phyloP scores from a whole-genome alignment of 2,329 filamentous ascomycete genomes.

The Aspergillus neoniger region DNA sequence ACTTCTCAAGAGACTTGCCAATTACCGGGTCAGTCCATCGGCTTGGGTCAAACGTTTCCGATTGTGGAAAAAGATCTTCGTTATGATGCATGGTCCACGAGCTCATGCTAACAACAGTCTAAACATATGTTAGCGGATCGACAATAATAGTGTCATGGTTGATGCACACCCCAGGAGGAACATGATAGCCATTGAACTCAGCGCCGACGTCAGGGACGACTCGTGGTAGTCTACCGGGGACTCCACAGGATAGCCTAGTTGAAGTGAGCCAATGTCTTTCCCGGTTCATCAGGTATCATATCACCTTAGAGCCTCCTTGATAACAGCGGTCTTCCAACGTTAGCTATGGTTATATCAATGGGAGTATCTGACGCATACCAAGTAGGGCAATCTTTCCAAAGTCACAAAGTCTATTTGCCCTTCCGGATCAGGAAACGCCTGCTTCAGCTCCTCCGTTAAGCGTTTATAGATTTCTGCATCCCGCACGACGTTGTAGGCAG shows the following conservation, averaged over 20 bases:
- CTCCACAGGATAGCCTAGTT: constrained; percentile 33
- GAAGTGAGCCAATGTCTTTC: not conserved
- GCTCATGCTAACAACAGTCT: constrained; percentile 37
- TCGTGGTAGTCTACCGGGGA: constrained; percentile 36
- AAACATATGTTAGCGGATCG: not conserved
- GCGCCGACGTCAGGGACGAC: constrained; percentile 34
- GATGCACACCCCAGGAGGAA: constrained; percentile 32
- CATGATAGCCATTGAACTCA: constrained; percentile 34
- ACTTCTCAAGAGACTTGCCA: constrained; percentile 27
- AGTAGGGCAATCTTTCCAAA: constrained; percentile 40
- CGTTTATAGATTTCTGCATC: constrained; percentile 30
- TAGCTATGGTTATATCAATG: not conserved
- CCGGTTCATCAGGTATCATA: not conserved
- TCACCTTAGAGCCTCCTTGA: constrained; percentile 41
- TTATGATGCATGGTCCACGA: constrained; percentile 37
- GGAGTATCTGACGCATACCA: constrained; percentile 18
- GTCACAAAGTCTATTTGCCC: constrained; percentile 26
- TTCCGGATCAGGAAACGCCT: constrained; percentile 32
- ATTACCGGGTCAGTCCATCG: constrained; percentile 34
- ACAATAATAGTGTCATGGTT: no score
- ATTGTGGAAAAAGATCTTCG: constrained; percentile 34
- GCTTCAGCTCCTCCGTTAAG: constrained; percentile 31
- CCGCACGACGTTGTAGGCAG: constrained; percentile 31
- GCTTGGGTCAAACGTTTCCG: constrained; percentile 37
- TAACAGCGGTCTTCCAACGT: constrained; percentile 30